Conservation (phyloP, 495 filamentous ascomycete genomes). For the Alectoria sarmentosa region DNA sequence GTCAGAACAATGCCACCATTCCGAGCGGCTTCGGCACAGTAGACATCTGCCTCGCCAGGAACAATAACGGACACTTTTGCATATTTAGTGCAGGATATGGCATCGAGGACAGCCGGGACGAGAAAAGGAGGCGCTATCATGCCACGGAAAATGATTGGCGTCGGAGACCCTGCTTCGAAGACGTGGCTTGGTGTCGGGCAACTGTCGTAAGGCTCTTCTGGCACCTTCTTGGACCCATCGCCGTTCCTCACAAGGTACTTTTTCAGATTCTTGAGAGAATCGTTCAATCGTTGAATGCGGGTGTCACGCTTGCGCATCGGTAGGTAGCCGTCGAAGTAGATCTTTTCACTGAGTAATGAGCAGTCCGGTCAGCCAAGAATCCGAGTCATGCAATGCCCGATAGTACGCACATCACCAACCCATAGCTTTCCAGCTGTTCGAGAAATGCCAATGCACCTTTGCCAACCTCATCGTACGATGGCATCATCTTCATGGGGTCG, state of each 20-base stretch:
- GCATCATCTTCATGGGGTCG: slow-evolving; percentile 46
- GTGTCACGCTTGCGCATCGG: slow-evolving; percentile 50
- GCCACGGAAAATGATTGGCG: slow-evolving; percentile 22
- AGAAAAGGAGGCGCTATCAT: slow-evolving; percentile 57
- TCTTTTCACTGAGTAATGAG: slow-evolving; percentile 35
- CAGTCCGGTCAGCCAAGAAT: neutral
- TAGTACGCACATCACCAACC: slow-evolving; percentile 50
- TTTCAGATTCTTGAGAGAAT: slow-evolving; percentile 35
- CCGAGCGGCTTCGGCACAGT: slow-evolving; percentile 54
- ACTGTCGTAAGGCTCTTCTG: too few relatives aligned
- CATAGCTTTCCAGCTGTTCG: slow-evolving; percentile 40
- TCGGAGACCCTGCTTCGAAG: slow-evolving; percentile 10
- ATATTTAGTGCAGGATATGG: slow-evolving; percentile 44
- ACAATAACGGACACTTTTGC: slow-evolving; percentile 47
- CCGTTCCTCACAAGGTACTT: too few relatives aligned
- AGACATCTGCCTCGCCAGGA: slow-evolving; percentile 63
- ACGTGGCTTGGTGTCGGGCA: neutral
- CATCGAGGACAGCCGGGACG: slow-evolving; percentile 60
- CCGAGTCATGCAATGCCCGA: neutral
- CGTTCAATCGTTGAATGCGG: slow-evolving; percentile 46
- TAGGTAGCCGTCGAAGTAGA: slow-evolving; percentile 75
- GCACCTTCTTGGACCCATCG: too few relatives aligned
- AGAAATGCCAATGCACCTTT: slow-evolving; percentile 55
- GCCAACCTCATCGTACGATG: slow-evolving; percentile 56
- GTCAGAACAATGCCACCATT: slow-evolving; percentile 51